A percentile compares a stretch with the other conserved stretches of the same genome.
Evolutionary conservation across 306 rosid genomes (phyloP).

Genomic region (Luffa acutangula): DNA sequence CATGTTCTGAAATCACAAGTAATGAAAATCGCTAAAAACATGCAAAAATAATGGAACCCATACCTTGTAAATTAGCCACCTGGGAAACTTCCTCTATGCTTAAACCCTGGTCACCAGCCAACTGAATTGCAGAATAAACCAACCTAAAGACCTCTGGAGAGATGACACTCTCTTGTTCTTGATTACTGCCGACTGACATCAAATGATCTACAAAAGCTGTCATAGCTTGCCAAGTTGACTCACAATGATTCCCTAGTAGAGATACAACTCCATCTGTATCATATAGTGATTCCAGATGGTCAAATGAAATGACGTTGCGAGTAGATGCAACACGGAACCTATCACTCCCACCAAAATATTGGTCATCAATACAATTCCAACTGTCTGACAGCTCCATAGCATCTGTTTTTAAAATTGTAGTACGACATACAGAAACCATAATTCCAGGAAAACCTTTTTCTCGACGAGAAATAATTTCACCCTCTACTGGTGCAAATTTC

Average conservation of each 20-base stretch:
- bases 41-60: conserved; percentile 10
- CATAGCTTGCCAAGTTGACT: conserved; percentile 82
- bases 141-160: conserved; percentile 48
- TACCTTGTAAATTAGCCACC: conserved; percentile 59
- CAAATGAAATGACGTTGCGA: conserved; percentile 22
- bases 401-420: conserved; percentile 39
- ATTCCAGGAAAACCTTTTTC: conserved; percentile 97
- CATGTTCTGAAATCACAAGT: conserved; percentile 1
- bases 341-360: conserved; percentile 20
- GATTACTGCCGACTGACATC: conserved; percentile 24
- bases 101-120: conserved; percentile 92
- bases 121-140: conserved; percentile 61
- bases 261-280: conserved; percentile 28
- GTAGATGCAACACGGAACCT: conserved; percentile 7
- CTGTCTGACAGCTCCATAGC: conserved; percentile 43
- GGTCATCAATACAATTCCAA: conserved; percentile 23
- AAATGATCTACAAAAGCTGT: conserved; percentile 44
- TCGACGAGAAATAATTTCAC: conserved; percentile 85
- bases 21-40: neutral
- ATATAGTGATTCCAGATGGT: conserved; percentile 28
- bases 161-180: conserved; percentile 30
- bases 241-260: conserved; percentile 18
- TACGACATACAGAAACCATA: conserved; percentile 30
- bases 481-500: conserved; percentile 57
- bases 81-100: conserved; percentile 59